Conservation (phyloP, 441 rosid species). For the Populus hybrid region DNA sequence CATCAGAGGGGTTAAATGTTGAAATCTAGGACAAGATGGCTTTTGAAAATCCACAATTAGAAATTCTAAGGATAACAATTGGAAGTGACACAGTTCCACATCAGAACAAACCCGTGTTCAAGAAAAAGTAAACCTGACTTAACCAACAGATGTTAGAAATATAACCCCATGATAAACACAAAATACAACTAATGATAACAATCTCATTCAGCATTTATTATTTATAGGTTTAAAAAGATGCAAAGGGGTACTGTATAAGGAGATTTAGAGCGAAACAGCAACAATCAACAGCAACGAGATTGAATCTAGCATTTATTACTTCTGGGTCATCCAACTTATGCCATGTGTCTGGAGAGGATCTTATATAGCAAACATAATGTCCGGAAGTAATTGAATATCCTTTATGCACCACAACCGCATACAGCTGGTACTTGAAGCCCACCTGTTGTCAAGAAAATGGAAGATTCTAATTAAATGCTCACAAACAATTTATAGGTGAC, state of each 20-base stretch:
- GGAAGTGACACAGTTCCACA: not conserved
- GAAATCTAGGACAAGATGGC: not conserved
- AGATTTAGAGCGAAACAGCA: constrained; percentile 1
- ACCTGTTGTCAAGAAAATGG: constrained; percentile 31
- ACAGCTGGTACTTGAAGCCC: constrained; percentile 54
- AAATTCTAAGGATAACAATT: not conserved
- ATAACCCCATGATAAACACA: not conserved
- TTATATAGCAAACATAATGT: constrained; percentile 65
- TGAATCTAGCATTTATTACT: constrained; percentile 35
- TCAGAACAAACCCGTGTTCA: not conserved
- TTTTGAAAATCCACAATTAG: not conserved
- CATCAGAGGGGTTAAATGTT: not conserved
- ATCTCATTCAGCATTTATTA: not conserved
- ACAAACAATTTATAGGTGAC: not conserved
- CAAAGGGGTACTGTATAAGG: not conserved
- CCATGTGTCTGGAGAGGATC: constrained; percentile 69
- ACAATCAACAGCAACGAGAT: not conserved
- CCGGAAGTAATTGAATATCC: constrained; percentile 59
- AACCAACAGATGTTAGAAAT: not conserved
- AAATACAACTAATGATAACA: not conserved
- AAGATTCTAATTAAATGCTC: constrained; percentile 1
- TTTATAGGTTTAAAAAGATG: not conserved
- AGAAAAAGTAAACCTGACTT: not conserved
- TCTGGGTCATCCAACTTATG: constrained; percentile 58
- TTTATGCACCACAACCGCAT: constrained; percentile 72